Conservation (phyloP, 495 filamentous ascomycete genomes). For the Eremomyces bilateralis region DNA sequence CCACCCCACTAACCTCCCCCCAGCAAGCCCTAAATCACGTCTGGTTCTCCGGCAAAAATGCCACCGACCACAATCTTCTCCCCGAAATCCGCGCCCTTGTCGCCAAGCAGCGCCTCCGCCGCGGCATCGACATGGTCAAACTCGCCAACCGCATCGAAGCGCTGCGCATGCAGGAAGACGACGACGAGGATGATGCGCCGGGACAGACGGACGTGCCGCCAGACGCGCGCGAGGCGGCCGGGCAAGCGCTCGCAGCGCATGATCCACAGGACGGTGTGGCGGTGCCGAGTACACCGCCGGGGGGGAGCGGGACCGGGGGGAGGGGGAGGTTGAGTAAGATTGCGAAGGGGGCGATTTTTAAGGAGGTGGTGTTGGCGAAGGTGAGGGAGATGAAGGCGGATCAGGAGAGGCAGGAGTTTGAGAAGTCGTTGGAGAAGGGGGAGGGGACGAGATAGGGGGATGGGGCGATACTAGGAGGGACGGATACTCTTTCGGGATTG, state of each 20-base stretch:
- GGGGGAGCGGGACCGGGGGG: conserved; percentile 3
- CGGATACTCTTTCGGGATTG: no score
- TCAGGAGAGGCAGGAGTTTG: conserved; percentile 31
- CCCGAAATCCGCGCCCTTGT: conserved; percentile 93
- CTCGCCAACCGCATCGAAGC: conserved; percentile 92
- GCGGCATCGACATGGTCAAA: conserved; percentile 93
- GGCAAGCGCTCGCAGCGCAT: conserved; percentile 17
- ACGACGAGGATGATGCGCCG: conserved; percentile 55
- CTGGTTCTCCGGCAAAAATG: conserved; percentile 81
- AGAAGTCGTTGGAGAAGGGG: conserved; percentile 11
- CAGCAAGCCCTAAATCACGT: conserved; percentile 60
- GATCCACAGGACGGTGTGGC: conserved; percentile 5
- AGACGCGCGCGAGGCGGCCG: conserved; percentile 24
- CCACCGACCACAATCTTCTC: conserved; percentile 86
- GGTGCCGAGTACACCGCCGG: conserved; percentile 4
- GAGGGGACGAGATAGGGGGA: not conserved
- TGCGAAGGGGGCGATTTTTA: conserved; percentile 81
- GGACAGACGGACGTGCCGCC: conserved; percentile 38
- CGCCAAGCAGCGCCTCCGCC: conserved; percentile 68
- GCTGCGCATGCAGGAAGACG: conserved; percentile 87
- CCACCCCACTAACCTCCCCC: conserved; percentile 1
- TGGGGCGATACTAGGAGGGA: no score
- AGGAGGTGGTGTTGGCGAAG: conserved; percentile 93
- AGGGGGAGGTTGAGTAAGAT: conserved; percentile 51
- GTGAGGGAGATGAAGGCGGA: conserved; percentile 80